Percentiles rank a stretch among this genome's conserved stretches.
Evolutionary conservation across 495 filamentous ascomycete genomes (phyloP).

Genomic region (Penicillium taxi): DNA sequence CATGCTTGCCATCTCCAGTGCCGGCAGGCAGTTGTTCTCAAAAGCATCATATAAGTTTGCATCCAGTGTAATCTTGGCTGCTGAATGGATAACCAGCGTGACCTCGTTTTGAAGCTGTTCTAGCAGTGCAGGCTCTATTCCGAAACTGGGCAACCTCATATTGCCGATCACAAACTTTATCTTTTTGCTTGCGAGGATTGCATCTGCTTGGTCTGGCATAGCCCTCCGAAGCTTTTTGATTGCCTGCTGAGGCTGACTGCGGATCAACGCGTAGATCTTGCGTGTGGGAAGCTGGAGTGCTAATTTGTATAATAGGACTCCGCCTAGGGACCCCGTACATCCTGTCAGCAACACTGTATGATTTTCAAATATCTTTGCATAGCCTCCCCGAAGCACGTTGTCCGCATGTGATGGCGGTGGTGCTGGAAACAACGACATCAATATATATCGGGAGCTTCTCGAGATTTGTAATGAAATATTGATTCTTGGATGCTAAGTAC

Average conservation of each 20-base stretch:
- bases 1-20: slow-evolving; percentile 27
- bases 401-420: slow-evolving; percentile 13
- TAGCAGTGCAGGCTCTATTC: slow-evolving; percentile 16
- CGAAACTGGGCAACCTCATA: slow-evolving; percentile 21
- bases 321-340: slow-evolving; percentile 31
- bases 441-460: no score
- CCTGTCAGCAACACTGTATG: slow-evolving; percentile 34
- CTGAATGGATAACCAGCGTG: slow-evolving; percentile 32
- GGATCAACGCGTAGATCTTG: slow-evolving; percentile 28
- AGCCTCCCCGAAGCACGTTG: slow-evolving; percentile 20
- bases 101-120: slow-evolving; percentile 20
- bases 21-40: slow-evolving; percentile 31
- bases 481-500: no score
- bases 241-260: slow-evolving; percentile 19
- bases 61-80: slow-evolving; percentile 30
- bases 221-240: slow-evolving; percentile 25
- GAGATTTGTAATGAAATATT: no score
- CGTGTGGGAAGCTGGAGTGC: slow-evolving; percentile 28
- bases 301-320: slow-evolving; percentile 32
- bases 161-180: slow-evolving; percentile 30
- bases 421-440: slow-evolving; percentile 11
- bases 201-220: slow-evolving; percentile 27
- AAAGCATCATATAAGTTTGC: slow-evolving; percentile 25
- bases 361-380: slow-evolving; percentile 19
- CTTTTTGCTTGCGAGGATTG: slow-evolving; percentile 21